phyloP scores from a whole-genome alignment of 78 protist species.

The Cavenderia fasciculata region DNA sequence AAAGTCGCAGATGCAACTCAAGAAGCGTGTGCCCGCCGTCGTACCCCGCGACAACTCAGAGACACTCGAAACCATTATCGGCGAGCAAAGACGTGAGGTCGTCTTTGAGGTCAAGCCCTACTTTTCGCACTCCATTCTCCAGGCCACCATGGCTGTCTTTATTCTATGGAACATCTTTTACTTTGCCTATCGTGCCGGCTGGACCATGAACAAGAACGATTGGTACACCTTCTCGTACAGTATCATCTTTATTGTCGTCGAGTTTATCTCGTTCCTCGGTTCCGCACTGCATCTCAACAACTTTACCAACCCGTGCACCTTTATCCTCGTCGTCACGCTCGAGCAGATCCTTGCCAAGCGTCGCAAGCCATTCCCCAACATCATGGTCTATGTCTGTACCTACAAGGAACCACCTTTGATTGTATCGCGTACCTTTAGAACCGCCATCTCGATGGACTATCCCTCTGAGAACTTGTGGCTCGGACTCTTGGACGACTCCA shows the following conservation, averaged over 20 bases:
- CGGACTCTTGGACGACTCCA: slow-evolving; percentile 64
- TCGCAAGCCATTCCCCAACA: slow-evolving; percentile 44
- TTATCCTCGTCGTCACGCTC: slow-evolving; percentile 58
- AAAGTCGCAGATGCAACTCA: slow-evolving; percentile 30
- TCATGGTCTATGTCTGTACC: slow-evolving; percentile 63
- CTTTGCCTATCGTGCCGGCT: slow-evolving; percentile 76
- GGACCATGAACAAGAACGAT: slow-evolving; percentile 64
- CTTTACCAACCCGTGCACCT: slow-evolving; percentile 79
- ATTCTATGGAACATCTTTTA: slow-evolving; percentile 66
- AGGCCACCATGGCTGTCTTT: slow-evolving; percentile 75
- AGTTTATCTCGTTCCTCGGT: slow-evolving; percentile 58
- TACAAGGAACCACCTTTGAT: slow-evolving; percentile 77
- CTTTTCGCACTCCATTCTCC: slow-evolving; percentile 55
- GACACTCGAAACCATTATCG: slow-evolving; percentile 57
- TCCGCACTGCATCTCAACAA: slow-evolving; percentile 72
- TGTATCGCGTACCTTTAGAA: slow-evolving; percentile 73
- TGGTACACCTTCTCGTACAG: slow-evolving; percentile 10
- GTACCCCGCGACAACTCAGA: slow-evolving; percentile 22
- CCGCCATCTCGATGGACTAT: slow-evolving; percentile 71
- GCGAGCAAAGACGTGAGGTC: slow-evolving; percentile 60
- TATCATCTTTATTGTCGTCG: slow-evolving; percentile 40
- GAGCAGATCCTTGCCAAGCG: slow-evolving; percentile 62
- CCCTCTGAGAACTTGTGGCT: slow-evolving; percentile 65
- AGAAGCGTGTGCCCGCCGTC: background rate
- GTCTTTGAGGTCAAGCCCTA: slow-evolving; percentile 76